Conservation (phyloP, 2,329 filamentous ascomycete species). For the Colletotrichum trifolii region DNA sequence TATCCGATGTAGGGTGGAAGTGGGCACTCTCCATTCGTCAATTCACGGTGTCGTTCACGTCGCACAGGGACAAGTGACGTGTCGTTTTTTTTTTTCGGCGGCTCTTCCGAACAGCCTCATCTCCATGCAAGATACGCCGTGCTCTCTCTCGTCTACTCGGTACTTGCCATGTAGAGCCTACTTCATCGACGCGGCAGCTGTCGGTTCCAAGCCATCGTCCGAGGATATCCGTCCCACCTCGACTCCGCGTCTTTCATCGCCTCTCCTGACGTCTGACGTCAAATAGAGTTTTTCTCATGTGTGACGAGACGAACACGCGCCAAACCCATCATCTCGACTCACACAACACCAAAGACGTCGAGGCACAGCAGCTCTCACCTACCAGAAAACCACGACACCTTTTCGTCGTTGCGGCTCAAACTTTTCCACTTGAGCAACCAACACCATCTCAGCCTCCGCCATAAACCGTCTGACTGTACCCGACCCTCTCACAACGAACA, state of each 20-base stretch:
- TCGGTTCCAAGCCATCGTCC: too few species aligned
- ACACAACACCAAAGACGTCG: neutral
- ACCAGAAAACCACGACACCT: neutral
- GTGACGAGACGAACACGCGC: neutral
- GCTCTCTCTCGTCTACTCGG: too few species aligned
- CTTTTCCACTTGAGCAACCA: neutral
- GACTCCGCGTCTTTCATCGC: neutral
- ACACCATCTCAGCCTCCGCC: constrained; percentile 8
- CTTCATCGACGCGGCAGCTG: neutral
- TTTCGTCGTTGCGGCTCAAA: neutral
- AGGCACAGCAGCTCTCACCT: neutral
- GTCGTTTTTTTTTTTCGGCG: neutral
- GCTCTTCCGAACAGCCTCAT: constrained; percentile 13
- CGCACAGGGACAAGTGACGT: too few species aligned
- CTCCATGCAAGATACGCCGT: too few species aligned
- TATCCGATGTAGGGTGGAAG: neutral
- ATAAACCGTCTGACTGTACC: constrained; percentile 22
- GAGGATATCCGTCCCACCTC: too few species aligned
- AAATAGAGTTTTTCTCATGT: neutral
- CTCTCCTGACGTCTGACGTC: neutral
- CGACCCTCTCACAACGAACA: neutral
- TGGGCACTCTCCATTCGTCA: neutral
- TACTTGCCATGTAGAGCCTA: too few species aligned
- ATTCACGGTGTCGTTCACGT: too few species aligned
- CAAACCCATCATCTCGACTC: constrained; percentile 15